A percentile compares a stretch with the other conserved stretches of the same genome.
Conservation (phyloP, 1,284 basidiomycete species). For the Ustilago nuda region DNA sequence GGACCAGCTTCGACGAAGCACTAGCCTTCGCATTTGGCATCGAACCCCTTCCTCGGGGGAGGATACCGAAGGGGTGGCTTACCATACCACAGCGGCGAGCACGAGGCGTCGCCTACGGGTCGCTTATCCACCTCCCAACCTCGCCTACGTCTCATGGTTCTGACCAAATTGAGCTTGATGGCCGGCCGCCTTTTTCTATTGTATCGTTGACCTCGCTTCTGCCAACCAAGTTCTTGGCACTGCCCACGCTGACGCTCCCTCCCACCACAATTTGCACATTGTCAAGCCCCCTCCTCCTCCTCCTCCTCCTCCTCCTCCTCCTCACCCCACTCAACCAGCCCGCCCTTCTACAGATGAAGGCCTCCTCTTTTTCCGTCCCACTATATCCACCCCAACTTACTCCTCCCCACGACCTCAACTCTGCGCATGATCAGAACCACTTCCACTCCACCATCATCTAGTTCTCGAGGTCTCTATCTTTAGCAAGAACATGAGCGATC, state of each 20-base stretch:
- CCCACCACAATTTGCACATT: neutral
- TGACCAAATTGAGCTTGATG: neutral
- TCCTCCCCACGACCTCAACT: neutral
- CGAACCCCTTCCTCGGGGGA: neutral
- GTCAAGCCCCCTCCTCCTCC: neutral
- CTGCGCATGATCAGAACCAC: conserved; percentile 7
- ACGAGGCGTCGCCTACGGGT: conserved; percentile 2
- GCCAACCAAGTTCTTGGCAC: conserved; percentile 26
- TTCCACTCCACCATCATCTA: neutral
- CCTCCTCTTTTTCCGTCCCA: neutral
- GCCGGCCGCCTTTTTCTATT: neutral
- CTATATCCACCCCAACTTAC: neutral
- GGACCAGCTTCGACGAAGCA: neutral
- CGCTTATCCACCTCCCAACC: conserved; percentile 3
- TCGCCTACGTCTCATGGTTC: neutral
- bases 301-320: neutral
- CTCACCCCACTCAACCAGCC: neutral
- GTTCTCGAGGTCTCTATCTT: neutral
- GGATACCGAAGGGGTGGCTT: neutral
- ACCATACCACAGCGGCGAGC: neutral
- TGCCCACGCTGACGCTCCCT: conserved; percentile 8
- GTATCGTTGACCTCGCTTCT: conserved; percentile 40
- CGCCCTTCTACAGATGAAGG: conserved; percentile 1
- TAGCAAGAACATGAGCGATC: conserved; percentile 2
- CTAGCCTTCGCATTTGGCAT: neutral